These are phyloP conservation scores for Cladophialophora yegresii DNA, from an alignment of 2,329 filamentous ascomycete genomes.

Conservation along the genomic window DNA sequence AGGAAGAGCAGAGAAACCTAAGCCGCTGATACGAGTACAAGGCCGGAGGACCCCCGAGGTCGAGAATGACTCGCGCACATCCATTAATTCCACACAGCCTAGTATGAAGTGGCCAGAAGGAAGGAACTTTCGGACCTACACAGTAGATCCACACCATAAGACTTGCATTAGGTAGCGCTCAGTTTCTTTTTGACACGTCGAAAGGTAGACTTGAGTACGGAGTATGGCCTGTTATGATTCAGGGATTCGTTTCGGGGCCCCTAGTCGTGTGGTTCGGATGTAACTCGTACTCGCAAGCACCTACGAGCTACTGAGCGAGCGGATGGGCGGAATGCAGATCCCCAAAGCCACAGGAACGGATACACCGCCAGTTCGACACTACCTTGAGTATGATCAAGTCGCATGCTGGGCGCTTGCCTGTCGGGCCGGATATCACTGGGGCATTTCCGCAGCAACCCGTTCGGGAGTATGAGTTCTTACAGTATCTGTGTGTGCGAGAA, in stretches of 20 bases:
- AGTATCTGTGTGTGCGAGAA: too few relatives aligned
- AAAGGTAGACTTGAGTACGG: too few relatives aligned
- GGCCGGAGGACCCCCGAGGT: background rate
- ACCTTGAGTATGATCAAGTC: background rate
- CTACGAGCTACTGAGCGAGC: background rate
- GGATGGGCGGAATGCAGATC: background rate
- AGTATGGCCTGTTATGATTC: too few relatives aligned
- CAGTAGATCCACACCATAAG: background rate
- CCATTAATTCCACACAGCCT: background rate
- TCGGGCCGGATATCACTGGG: background rate
- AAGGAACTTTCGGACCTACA: background rate
- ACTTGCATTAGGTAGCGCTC: too few relatives aligned
- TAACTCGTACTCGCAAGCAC: too few relatives aligned
- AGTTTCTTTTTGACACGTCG: too few relatives aligned
- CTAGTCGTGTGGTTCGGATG: too few relatives aligned
- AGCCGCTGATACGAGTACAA: background rate
- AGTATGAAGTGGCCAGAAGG: background rate
- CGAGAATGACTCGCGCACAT: background rate
- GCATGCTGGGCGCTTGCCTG: background rate
- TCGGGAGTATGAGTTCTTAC: too few relatives aligned
- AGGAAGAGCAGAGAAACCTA: too few relatives aligned
- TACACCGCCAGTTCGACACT: background rate
- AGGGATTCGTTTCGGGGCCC: too few relatives aligned
- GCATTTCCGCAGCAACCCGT: background rate
- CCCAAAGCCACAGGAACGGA: too few relatives aligned